These are phyloP conservation scores for Tremellales sp. DNA, from an alignment of 1,284 basidiomycete genomes.

Conservation along the genomic window DNA sequence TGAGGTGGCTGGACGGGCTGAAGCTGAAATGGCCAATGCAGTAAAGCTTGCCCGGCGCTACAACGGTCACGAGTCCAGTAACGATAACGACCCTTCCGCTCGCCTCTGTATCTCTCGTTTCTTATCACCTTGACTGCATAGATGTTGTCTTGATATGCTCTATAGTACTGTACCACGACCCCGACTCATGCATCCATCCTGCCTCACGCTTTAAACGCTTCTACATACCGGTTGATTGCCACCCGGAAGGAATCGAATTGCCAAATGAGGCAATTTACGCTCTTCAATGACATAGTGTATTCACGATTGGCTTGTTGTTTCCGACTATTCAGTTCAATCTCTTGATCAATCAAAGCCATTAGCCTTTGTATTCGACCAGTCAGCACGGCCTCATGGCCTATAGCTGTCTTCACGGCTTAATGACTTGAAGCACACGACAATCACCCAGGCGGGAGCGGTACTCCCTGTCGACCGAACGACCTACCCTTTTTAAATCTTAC, in stretches of 20 bases:
- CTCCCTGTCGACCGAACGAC: too few species aligned
- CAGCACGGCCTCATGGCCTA: too few species aligned
- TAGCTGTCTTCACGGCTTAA: too few species aligned
- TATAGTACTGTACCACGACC: neutral
- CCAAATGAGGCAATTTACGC: too few species aligned
- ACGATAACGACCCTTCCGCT: neutral
- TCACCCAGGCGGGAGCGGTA: too few species aligned
- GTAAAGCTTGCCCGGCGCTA: slow-evolving; percentile 1
- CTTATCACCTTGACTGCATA: neutral
- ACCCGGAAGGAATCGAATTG: neutral
- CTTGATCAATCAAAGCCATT: too few species aligned
- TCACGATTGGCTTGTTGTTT: too few species aligned
- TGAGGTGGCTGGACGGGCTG: slow-evolving; percentile 90
- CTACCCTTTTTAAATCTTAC: too few species aligned
- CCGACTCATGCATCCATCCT: neutral
- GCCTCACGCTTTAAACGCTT: neutral
- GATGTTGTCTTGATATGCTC: neutral
- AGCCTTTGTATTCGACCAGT: too few species aligned
- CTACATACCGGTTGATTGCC: neutral
- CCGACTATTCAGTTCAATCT: too few species aligned
- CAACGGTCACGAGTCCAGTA: neutral
- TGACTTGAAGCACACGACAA: too few species aligned
- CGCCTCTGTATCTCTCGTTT: neutral
- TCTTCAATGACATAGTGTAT: too few species aligned
- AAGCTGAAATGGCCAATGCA: slow-evolving; percentile 72